A percentile compares a stretch with the other conserved stretches of the same genome.
Evolutionary conservation across 2,329 filamentous ascomycete genomes (phyloP).

Genomic region (Berkeleyomyces rouxiae): DNA sequence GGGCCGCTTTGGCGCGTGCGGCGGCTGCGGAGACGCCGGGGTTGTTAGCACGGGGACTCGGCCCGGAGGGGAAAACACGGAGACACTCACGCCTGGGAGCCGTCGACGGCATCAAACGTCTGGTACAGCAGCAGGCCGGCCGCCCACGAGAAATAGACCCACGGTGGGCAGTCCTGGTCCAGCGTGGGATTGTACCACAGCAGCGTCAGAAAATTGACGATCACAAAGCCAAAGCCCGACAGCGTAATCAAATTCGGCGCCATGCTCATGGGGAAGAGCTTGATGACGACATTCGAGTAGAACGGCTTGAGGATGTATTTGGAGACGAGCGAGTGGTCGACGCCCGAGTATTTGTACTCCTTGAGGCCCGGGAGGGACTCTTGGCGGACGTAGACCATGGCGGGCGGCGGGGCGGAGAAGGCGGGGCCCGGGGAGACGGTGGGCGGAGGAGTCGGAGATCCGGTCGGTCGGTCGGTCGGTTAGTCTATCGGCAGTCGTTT

Average conservation of each 20-base stretch:
- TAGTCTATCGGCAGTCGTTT: too few relatives aligned
- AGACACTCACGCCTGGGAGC: conserved; percentile 65
- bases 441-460: background rate
- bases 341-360: conserved; percentile 86
- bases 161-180: conserved; percentile 80
- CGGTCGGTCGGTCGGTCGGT: too few relatives aligned
- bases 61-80: background rate
- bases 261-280: conserved; percentile 91
- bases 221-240: conserved; percentile 75
- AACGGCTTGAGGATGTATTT: conserved; percentile 95
- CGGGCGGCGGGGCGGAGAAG: conserved; percentile 14
- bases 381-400: conserved; percentile 91
- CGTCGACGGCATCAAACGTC: conserved; percentile 95
- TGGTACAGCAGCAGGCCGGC: conserved; percentile 87
- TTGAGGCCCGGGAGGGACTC: conserved; percentile 74
- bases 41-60: conserved; percentile 2
- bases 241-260: conserved; percentile 79
- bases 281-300: conserved; percentile 87
- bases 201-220: conserved; percentile 77
- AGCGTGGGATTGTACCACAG: conserved; percentile 93
- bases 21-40: conserved; percentile 34
- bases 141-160: conserved; percentile 92
- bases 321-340: conserved; percentile 80
- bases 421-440: background rate
- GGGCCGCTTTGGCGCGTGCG: conserved; percentile 86